Base-by-base conservation (phyloP, 768 basidiomycete genomes). In the Tulasnella sp. region DNA sequence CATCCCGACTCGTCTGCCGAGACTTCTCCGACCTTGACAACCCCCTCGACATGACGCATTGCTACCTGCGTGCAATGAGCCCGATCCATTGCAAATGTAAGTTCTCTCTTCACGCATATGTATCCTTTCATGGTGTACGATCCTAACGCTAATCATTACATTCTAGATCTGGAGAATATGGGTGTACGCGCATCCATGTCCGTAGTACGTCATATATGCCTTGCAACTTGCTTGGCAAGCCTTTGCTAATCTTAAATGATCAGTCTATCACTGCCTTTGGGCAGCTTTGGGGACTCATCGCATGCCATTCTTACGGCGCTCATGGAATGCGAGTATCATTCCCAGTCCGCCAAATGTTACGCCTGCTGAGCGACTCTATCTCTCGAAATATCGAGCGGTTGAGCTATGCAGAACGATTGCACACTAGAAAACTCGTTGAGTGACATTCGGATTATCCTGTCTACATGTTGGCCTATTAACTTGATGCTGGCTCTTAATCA, bases 241-340 rank as follows among this genome's bases (percentile, higher is more conserved):
- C n/a, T 17, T 54, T 54, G 44, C 53, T 63, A 52, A 31, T 24
- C 11, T 53, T 34, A 54, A n/a, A 44, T 56, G 45, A 19, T 31
- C 55, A 84, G 83, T 87, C 85, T 4, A 85, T 90, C 64, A 78
- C 85, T 70, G 84, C 85, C 0, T 92, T 88, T 64, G 85, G 82
- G 29, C 74, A 80, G 19, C 72, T 90, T 1, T 92, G 88, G 88
- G 88, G 87, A 38, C 74, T 91, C 10, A 81, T 88, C 51, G 76
- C 83, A 4, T 87, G 85, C 65, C 87, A 88, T 67, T 80, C 82
- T 0, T 92, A 89, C 63, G 87, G 88, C 1, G 62, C 73, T 10
- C 75, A 78, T 62, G 87, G 88, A n/a, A 87, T 87, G 81, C 79
- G 89, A 9, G 85, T 90, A 4, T 87, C 87, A 1, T 89, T 90